Evolutionary conservation across 2,329 filamentous ascomycete genomes (phyloP).

Genomic region (Reticulascus tulasneorum): DNA sequence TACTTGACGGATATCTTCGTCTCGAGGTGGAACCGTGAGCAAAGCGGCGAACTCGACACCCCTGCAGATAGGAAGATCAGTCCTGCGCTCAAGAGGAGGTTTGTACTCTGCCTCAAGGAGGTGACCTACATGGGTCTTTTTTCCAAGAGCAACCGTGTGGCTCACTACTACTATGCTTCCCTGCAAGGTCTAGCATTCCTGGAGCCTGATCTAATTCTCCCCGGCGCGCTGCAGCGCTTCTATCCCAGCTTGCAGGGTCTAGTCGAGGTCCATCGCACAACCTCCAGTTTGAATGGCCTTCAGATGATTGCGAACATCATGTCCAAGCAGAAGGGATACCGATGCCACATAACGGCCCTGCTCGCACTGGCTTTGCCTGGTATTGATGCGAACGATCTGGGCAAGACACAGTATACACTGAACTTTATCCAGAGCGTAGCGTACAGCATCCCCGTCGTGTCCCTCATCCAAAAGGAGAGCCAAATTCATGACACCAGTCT

Average conservation of each 20-base stretch:
- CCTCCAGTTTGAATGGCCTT: constrained; percentile 85
- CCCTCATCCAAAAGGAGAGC: constrained; percentile 66
- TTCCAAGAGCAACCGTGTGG: constrained; percentile 87
- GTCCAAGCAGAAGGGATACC: constrained; percentile 89
- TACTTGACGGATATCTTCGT: constrained; percentile 96
- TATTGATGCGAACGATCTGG: constrained; percentile 95
- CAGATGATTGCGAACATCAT: constrained; percentile 91
- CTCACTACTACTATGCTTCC: constrained; percentile 86
- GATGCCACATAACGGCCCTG: constrained; percentile 91
- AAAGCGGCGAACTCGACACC: constrained; percentile 85
- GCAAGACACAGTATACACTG: constrained; percentile 91
- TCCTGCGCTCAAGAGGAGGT: constrained; percentile 76
- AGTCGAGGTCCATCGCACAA: constrained; percentile 94
- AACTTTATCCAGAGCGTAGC: constrained; percentile 94
- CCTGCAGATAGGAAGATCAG: constrained; percentile 77
- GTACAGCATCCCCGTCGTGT: constrained; percentile 90
- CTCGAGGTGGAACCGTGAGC: constrained; percentile 94
- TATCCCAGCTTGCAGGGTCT: constrained; percentile 95
- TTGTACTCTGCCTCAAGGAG: constrained; percentile 83
- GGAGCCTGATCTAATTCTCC: constrained; percentile 86
- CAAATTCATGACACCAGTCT: constrained; percentile 69
- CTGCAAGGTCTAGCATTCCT: constrained; percentile 86
- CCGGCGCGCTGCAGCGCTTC: constrained; percentile 89
- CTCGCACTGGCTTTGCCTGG: constrained; percentile 90
- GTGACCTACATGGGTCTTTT: constrained; percentile 98